Conservation (phyloP, 2,329 filamentous ascomycete species). For the Colletotrichum navitas region DNA sequence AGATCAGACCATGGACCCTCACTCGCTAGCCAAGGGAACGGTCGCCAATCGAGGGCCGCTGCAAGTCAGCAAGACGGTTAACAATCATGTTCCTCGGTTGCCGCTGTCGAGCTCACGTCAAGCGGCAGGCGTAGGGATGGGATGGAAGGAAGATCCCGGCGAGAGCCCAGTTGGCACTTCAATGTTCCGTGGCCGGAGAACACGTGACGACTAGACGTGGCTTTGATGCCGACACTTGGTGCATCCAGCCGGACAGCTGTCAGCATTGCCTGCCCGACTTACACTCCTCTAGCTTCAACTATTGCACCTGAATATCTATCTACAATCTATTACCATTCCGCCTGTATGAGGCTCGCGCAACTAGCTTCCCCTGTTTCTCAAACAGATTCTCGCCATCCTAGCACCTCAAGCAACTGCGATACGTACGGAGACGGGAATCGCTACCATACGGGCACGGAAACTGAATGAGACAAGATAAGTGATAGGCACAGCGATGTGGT, state of each 20-base stretch:
- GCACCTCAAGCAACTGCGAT: neutral
- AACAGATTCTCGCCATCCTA: neutral
- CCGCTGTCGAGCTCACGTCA: constrained; percentile 33
- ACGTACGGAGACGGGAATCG: neutral
- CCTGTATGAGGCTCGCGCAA: neutral
- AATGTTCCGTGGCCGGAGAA: neutral
- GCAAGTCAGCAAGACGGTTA: constrained; percentile 10
- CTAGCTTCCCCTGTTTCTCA: neutral
- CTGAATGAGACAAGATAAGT: constrained; percentile 6
- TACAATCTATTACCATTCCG: constrained; percentile 6
- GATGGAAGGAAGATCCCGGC: neutral
- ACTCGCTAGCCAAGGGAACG: constrained; percentile 15
- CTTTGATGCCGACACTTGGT: neutral
- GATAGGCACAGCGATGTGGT: constrained; percentile 11
- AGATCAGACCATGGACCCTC: neutral
- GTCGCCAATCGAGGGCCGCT: constrained; percentile 14
- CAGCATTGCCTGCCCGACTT: neutral
- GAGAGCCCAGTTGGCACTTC: neutral
- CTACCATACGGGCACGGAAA: neutral
- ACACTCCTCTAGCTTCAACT: constrained; percentile 3
- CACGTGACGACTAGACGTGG: neutral
- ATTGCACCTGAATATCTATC: constrained; percentile 22
- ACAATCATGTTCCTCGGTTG: constrained; percentile 13
- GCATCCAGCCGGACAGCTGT: neutral
- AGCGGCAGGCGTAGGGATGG: constrained; percentile 26